Percentiles rank a stretch among this genome's conserved stretches.
Conservation (phyloP, 148 eudicot genomes). For the Silene uniflora region DNA sequence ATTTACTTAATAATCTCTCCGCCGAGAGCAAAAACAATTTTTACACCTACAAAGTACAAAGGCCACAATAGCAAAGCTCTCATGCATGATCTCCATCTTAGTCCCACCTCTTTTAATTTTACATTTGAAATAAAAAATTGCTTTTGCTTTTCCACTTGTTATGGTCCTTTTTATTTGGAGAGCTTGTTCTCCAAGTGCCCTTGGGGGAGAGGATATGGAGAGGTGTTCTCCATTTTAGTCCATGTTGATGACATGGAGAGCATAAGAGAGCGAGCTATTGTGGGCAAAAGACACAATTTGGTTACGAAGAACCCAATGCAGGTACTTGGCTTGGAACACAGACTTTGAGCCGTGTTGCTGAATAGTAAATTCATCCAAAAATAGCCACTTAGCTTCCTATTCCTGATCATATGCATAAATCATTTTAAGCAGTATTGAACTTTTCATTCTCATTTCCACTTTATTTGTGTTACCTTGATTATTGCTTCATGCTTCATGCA, state of each 20-base stretch:
- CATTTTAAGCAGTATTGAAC: not conserved
- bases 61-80: not conserved
- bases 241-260: no score
- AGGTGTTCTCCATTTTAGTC: not conserved
- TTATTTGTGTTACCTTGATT: not conserved
- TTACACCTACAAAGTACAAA: not conserved
- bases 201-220: not conserved
- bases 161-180: not conserved
- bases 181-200: not conserved
- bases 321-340: not conserved
- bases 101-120: not conserved
- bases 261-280: not conserved
- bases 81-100: not conserved
- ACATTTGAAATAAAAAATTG: not conserved
- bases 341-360: not conserved
- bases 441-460: not conserved
- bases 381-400: not conserved
- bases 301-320: not conserved
- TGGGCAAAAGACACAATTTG: not conserved
- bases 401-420: not conserved
- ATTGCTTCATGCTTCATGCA: constrained; percentile 24
- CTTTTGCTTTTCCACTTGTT: not conserved
- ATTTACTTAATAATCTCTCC: not conserved
- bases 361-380: not conserved
- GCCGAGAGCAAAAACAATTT: not conserved